These are phyloP conservation scores for Fusarium sp. DNA, from an alignment of 2,329 filamentous ascomycete genomes.

Conservation along the genomic window DNA sequence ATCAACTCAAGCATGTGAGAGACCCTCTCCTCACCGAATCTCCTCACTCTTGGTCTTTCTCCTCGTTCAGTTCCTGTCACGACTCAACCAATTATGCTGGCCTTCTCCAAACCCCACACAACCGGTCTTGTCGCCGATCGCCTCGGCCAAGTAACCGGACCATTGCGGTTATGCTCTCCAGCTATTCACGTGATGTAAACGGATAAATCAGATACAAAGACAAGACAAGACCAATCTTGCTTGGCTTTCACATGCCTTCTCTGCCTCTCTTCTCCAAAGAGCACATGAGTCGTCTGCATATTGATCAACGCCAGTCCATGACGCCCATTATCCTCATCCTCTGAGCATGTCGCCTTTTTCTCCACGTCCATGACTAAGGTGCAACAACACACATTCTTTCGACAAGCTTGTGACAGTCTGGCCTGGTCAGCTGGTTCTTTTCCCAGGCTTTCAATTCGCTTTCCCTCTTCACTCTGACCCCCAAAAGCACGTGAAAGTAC, in stretches of 20 bases:
- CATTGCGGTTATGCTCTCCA: neutral
- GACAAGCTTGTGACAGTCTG: conserved; percentile 36
- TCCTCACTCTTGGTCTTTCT: conserved; percentile 17
- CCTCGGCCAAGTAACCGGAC: conserved; percentile 39
- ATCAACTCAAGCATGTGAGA: conserved; percentile 31
- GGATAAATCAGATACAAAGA: neutral
- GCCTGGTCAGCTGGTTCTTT: conserved; percentile 38
- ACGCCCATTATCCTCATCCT: conserved; percentile 24
- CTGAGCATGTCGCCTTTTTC: conserved; percentile 31
- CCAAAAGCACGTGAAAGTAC: conserved; percentile 43
- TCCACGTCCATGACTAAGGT: conserved; percentile 37
- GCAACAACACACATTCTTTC: conserved; percentile 19
- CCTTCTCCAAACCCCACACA: conserved; percentile 37
- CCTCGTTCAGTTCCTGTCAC: neutral
- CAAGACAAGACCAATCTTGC: neutral
- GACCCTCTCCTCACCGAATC: conserved; percentile 13
- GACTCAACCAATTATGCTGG: conserved; percentile 22
- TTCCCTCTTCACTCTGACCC: neutral
- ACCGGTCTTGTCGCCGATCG: conserved; percentile 42
- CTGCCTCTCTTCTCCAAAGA: neutral
- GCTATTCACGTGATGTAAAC: conserved; percentile 27
- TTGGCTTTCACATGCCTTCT: conserved; percentile 34
- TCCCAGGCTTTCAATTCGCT: conserved; percentile 20
- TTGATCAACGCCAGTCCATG: conserved; percentile 30
- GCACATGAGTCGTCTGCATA: conserved; percentile 32